Evolutionary conservation across 768 basidiomycete genomes (phyloP).

Genomic region (Leccinum sublutescens): DNA sequence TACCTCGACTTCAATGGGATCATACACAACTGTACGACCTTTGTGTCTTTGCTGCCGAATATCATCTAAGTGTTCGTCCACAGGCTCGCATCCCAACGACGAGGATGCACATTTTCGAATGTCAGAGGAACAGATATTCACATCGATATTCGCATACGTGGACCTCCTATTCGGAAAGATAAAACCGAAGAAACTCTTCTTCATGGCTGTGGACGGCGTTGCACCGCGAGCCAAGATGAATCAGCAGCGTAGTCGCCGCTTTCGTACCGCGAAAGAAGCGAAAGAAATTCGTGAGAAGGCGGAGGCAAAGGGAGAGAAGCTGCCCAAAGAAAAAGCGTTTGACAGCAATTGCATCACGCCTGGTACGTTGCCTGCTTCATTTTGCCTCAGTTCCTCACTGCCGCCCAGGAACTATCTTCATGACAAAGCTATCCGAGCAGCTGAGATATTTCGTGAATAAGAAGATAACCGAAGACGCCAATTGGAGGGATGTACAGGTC

Average conservation of each 20-base stretch:
- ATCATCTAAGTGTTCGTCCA: background rate
- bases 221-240: constrained; percentile 99
- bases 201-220: constrained; percentile 98
- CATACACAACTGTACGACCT: constrained; percentile 71
- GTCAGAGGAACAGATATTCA: constrained; percentile 96
- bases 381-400: background rate
- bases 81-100: constrained; percentile 95
- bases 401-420: constrained; percentile 82
- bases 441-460: constrained; percentile 96
- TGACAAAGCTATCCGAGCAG: constrained; percentile 89
- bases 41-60: background rate
- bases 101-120: constrained; percentile 94
- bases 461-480: constrained; percentile 95
- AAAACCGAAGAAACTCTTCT: constrained; percentile 96
- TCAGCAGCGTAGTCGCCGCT: constrained; percentile 91
- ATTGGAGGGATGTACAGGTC: constrained; percentile 90
- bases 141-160: constrained; percentile 95
- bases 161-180: constrained; percentile 97
- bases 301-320: constrained; percentile 80
- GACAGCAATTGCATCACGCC: constrained; percentile 99
- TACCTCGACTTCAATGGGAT: constrained; percentile 96
- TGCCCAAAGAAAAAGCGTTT: constrained; percentile 94
- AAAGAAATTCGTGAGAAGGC: constrained; percentile 87
- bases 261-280: constrained; percentile 92
- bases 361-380: constrained; percentile 48